A percentile compares a stretch with the other conserved stretches of the same genome.
Conservation (phyloP, 2,329 filamentous ascomycete species). For the Colletotrichum gloeosporioides region DNA sequence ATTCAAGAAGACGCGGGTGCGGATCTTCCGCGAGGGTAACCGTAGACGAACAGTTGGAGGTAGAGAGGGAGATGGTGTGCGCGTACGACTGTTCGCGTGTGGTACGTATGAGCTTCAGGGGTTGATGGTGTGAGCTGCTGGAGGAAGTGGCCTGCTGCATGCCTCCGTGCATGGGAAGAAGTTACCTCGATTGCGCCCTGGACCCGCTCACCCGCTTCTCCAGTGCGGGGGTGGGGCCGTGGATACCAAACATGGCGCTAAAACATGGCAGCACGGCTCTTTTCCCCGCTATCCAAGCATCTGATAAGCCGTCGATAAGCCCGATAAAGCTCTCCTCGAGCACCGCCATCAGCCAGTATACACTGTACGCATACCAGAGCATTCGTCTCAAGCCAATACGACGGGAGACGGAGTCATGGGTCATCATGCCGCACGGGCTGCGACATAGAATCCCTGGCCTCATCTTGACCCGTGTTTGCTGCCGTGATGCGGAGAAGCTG, state of each 20-base stretch:
- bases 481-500: not conserved
- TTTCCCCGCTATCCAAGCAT: not conserved
- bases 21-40: not conserved
- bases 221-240: constrained; percentile 16
- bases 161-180: constrained; percentile 15
- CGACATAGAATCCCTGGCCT: not conserved
- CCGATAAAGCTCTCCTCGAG: not conserved
- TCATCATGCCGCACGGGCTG: not conserved
- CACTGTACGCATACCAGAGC: not conserved
- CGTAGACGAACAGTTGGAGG: not conserved
- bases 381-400: not conserved
- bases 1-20: not conserved
- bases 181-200: not conserved
- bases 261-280: not conserved
- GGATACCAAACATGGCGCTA: constrained; percentile 12
- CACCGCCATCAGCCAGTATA: not conserved
- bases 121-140: constrained; percentile 10
- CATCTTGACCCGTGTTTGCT: not conserved
- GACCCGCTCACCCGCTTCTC: constrained; percentile 10
- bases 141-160: constrained; percentile 12
- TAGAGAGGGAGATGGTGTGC: not conserved
- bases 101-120: not conserved
- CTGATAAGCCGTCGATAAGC: constrained; percentile 4
- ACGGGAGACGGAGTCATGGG: not conserved
- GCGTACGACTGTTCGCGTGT: not conserved